Conservation (phyloP, 208 protist species). For the Leishmania lainsoni region DNA sequence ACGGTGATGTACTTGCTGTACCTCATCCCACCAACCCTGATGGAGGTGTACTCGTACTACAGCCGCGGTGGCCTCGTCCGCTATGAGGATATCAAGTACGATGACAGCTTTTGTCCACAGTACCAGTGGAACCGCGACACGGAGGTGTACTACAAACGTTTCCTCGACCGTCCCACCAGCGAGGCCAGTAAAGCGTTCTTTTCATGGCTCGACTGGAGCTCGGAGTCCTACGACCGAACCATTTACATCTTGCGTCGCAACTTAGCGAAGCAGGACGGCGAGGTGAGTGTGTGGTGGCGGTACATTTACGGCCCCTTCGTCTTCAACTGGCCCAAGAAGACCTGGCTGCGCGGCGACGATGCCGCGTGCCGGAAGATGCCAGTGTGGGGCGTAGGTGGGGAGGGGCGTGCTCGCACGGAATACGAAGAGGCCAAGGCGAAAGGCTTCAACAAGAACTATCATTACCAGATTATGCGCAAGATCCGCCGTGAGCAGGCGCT, state of each 20-base stretch:
- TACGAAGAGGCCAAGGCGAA: conserved; percentile 79
- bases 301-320: conserved; percentile 91
- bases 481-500: conserved; percentile 87
- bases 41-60: conserved; percentile 93
- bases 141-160: conserved; percentile 88
- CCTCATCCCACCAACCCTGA: conserved; percentile 87
- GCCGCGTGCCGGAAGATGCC: conserved; percentile 68
- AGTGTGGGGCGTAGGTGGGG: conserved; percentile 83
- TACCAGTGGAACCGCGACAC: conserved; percentile 71
- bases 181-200: conserved; percentile 88
- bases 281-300: conserved; percentile 71
- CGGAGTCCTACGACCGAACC: conserved; percentile 85
- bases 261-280: conserved; percentile 59
- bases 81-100: conserved; percentile 86
- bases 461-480: conserved; percentile 92
- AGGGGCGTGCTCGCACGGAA: conserved; percentile 78
- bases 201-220: conserved; percentile 88
- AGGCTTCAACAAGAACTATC: conserved; percentile 86
- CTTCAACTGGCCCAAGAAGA: conserved; percentile 92
- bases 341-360: conserved; percentile 89
- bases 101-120: conserved; percentile 78
- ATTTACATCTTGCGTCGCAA: conserved; percentile 83
- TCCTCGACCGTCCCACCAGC: conserved; percentile 81
- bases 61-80: conserved; percentile 82
- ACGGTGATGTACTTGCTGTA: conserved; percentile 89